Evolutionary conservation across 352 stramenopile genomes (phyloP).

Genomic region (Phytophthora idaei): DNA sequence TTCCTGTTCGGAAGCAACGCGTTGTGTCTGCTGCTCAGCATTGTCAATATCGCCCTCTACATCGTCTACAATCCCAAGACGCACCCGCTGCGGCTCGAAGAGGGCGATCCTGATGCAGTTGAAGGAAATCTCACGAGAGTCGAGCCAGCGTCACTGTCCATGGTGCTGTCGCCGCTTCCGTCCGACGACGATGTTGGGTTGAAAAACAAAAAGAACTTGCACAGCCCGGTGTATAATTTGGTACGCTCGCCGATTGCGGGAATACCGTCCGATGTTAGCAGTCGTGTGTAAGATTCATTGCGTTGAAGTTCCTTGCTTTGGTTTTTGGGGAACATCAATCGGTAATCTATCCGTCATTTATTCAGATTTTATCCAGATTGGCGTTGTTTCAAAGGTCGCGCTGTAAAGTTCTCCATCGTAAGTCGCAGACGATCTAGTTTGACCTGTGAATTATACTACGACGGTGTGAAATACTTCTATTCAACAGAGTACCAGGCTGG

Average conservation of each 20-base stretch:
- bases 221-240: conserved; percentile 33
- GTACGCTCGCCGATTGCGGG: conserved; percentile 25
- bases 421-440: too few relatives aligned
- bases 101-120: conserved; percentile 21
- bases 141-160: conserved; percentile 14
- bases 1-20: conserved; percentile 41
- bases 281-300: conserved; percentile 16
- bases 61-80: conserved; percentile 8
- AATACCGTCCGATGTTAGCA: conserved; percentile 14
- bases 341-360: too few relatives aligned
- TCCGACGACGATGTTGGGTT: conserved; percentile 2
- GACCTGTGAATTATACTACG: too few relatives aligned
- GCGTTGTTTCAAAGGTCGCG: too few relatives aligned
- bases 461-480: too few relatives aligned
- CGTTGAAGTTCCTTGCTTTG: too few relatives aligned
- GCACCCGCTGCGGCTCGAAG: conserved; percentile 32
- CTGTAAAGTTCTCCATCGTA: too few relatives aligned
- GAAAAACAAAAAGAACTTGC: conserved; percentile 15
- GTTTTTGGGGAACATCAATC: too few relatives aligned
- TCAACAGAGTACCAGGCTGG: too few relatives aligned
- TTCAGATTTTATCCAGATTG: too few relatives aligned
- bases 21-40: conserved; percentile 29
- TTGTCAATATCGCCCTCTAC: conserved; percentile 23
- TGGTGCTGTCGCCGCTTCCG: conserved; percentile 24
- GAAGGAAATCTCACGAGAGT: conserved; percentile 17